Evolutionary conservation across 1,284 basidiomycete species (phyloP).

Genomic region (Microbotryum scabiosae): DNA sequence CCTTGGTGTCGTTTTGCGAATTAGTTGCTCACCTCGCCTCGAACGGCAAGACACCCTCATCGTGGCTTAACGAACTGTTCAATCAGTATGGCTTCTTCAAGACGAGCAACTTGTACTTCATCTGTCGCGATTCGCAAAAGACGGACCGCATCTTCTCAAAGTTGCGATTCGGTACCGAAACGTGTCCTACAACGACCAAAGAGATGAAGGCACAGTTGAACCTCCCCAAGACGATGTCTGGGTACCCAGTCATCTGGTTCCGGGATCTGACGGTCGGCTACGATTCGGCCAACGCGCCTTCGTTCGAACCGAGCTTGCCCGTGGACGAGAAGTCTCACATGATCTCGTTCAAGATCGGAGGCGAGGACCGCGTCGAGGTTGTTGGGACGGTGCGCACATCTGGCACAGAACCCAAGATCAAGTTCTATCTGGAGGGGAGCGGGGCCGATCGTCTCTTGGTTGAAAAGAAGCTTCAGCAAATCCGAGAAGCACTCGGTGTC

Average conservation of each 20-base stretch:
- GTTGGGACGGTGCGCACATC: slow-evolving; percentile 58
- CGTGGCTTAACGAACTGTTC: slow-evolving; percentile 58
- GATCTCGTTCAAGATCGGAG: slow-evolving; percentile 55
- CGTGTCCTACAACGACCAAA: background rate
- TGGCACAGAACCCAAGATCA: slow-evolving; percentile 84
- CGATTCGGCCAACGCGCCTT: slow-evolving; percentile 62
- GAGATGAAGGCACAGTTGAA: background rate
- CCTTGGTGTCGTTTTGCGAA: slow-evolving; percentile 56
- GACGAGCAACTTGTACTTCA: slow-evolving; percentile 67
- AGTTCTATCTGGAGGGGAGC: slow-evolving; percentile 70
- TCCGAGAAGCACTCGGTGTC: slow-evolving; percentile 53
- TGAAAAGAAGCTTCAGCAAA: slow-evolving; percentile 44
- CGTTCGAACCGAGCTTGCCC: slow-evolving; percentile 55
- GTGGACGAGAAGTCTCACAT: slow-evolving; percentile 65
- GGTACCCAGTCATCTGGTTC: slow-evolving; percentile 53
- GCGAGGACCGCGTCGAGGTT: slow-evolving; percentile 48
- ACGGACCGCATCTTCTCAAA: slow-evolving; percentile 59
- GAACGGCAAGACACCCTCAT: slow-evolving; percentile 50
- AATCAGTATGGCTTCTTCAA: slow-evolving; percentile 44
- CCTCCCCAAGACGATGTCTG: slow-evolving; percentile 52
- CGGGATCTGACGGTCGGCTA: slow-evolving; percentile 58
- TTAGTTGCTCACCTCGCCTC: slow-evolving; percentile 49
- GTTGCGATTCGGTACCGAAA: slow-evolving; percentile 44
- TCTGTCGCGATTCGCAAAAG: slow-evolving; percentile 55
- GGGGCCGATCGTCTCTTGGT: slow-evolving; percentile 49